Evolutionary conservation across 2,329 filamentous ascomycete species (phyloP).

Genomic region (Teratosphaeria pseudoeucalypti): DNA sequence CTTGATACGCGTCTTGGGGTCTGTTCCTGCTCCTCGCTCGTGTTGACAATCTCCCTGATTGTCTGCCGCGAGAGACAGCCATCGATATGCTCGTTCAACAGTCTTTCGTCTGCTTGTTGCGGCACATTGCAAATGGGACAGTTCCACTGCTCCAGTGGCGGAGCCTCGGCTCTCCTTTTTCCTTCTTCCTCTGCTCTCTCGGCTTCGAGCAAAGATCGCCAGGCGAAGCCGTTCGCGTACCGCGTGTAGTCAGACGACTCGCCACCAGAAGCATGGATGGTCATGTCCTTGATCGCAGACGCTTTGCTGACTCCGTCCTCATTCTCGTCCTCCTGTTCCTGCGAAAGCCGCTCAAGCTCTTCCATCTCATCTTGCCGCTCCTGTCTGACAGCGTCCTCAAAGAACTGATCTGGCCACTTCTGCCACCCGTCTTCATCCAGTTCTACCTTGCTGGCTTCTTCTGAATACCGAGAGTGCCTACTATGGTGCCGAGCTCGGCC

Average conservation of each 20-base stretch:
- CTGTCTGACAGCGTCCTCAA: constrained; percentile 51
- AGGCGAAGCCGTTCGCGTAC: constrained; percentile 24
- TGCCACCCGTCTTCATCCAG: constrained; percentile 51
- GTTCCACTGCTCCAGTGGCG: constrained; percentile 51
- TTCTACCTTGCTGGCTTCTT: constrained; percentile 15
- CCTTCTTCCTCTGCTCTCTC: constrained; percentile 12
- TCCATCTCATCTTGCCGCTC: constrained; percentile 52
- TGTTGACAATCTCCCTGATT: constrained; percentile 70
- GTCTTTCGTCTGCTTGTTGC: constrained; percentile 61
- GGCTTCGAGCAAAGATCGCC: constrained; percentile 23
- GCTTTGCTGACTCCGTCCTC: background rate
- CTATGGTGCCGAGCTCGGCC: constrained; percentile 35
- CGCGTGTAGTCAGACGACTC: constrained; percentile 16
- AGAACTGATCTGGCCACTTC: constrained; percentile 56
- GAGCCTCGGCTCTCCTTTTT: constrained; percentile 7
- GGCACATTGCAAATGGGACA: constrained; percentile 81
- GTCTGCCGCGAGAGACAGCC: constrained; percentile 76
- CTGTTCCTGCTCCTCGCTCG: background rate
- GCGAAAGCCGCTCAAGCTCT: constrained; percentile 51
- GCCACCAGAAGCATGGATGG: background rate
- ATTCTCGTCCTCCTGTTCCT: constrained; percentile 32
- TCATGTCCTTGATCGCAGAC: background rate
- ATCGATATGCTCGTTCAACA: constrained; percentile 88
- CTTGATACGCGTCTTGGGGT: constrained; percentile 3
- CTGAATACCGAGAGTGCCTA: constrained; percentile 27